Conservation (phyloP, 2,329 filamentous ascomycete genomes). For the Clonostachys solani region DNA sequence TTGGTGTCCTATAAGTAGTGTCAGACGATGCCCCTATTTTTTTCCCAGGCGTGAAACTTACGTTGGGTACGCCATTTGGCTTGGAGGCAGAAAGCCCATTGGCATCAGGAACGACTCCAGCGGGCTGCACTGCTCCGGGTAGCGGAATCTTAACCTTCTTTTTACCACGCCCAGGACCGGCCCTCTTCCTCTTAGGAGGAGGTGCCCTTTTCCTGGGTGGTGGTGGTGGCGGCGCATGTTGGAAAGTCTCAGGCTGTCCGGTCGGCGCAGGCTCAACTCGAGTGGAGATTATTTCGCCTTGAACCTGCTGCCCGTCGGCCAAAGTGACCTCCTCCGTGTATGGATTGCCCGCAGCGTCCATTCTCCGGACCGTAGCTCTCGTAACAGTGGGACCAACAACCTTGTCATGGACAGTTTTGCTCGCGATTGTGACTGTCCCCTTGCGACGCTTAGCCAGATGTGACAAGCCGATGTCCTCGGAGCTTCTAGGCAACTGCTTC, state of each 20-base stretch:
- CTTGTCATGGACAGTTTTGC: conserved; percentile 41
- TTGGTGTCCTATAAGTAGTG: conserved; percentile 25
- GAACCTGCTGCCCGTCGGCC: conserved; percentile 71
- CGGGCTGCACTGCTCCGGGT: conserved; percentile 23
- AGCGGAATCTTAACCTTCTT: conserved; percentile 67
- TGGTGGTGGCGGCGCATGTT: conserved; percentile 25
- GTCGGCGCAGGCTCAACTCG: conserved; percentile 51
- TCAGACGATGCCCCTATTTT: too few species aligned
- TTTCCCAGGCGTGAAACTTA: background rate
- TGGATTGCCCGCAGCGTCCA: conserved; percentile 75
- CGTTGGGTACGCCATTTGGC: conserved; percentile 5
- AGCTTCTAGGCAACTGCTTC: conserved; percentile 57
- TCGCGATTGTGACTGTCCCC: conserved; percentile 52
- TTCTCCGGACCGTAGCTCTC: conserved; percentile 73
- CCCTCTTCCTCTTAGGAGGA: conserved; percentile 80
- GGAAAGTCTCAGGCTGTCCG: conserved; percentile 39
- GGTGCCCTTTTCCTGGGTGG: conserved; percentile 60
- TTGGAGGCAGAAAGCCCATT: conserved; percentile 21
- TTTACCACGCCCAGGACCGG: conserved; percentile 67
- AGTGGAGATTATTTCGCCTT: conserved; percentile 73
- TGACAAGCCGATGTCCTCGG: conserved; percentile 47
- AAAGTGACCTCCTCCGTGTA: conserved; percentile 82
- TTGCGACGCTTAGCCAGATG: conserved; percentile 60
- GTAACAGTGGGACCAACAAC: conserved; percentile 55
- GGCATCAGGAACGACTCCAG: conserved; percentile 20